Percentiles rank a stretch among this genome's conserved stretches.
Conservation (phyloP, 805 yeast species). For the Pichia phayaonensis region DNA sequence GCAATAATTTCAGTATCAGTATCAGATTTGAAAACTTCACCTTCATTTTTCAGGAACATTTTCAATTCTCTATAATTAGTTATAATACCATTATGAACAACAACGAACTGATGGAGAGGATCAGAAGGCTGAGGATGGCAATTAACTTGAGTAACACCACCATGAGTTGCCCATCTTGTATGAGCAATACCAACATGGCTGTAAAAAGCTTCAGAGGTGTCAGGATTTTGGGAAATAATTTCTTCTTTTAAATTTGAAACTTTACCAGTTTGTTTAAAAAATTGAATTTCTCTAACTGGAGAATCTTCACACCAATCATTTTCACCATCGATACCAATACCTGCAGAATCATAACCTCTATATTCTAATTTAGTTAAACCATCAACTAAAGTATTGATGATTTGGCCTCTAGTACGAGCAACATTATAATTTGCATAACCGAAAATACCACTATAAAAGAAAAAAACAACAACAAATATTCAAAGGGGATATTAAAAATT, state of each 20-base stretch:
- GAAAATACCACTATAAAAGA: constrained; percentile 71
- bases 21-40: constrained; percentile 77
- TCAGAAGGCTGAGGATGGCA: constrained; percentile 98
- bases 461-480: background rate
- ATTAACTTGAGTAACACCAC: constrained; percentile 76
- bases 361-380: constrained; percentile 84
- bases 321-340: constrained; percentile 92
- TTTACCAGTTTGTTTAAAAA: constrained; percentile 86
- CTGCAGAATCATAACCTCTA: constrained; percentile 97
- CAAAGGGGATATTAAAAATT: background rate
- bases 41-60: constrained; percentile 72
- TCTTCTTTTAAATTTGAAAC: constrained; percentile 72
- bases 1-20: constrained; percentile 99
- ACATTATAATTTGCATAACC: constrained; percentile 96
- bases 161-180: constrained; percentile 99
- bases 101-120: constrained; percentile 69
- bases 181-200: constrained; percentile 96
- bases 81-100: constrained; percentile 97
- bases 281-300: constrained; percentile 51
- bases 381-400: constrained; percentile 79
- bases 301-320: constrained; percentile 28
- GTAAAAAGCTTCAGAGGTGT: constrained; percentile 58
- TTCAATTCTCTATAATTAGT: constrained; percentile 91
- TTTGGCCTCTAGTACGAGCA: constrained; percentile 87
- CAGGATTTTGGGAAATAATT: constrained; percentile 42